Evolutionary conservation across 305 asterid species (phyloP).

Genomic region (Fraxinus sp.): DNA sequence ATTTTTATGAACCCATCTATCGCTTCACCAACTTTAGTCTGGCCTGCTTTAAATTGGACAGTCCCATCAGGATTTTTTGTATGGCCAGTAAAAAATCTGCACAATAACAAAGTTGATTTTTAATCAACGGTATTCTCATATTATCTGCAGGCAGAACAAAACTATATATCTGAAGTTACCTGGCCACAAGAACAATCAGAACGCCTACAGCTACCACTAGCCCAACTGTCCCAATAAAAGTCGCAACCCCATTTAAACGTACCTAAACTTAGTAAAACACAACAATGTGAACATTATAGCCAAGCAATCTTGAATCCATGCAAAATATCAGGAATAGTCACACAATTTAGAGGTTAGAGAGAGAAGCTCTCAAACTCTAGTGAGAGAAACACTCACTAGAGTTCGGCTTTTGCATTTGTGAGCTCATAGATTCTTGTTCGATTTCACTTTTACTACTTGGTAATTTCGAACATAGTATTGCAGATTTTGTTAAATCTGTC

Average conservation of each 20-base stretch:
- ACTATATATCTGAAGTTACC: constrained; percentile 41
- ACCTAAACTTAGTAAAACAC: constrained; percentile 48
- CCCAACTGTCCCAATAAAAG: constrained; percentile 88
- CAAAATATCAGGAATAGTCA: background rate
- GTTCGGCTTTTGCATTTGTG: background rate
- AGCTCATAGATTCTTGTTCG: background rate
- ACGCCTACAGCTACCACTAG: constrained; percentile 72
- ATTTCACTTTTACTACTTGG: background rate
- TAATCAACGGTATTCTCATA: background rate
- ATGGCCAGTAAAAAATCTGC: constrained; percentile 83
- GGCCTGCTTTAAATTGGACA: constrained; percentile 62
- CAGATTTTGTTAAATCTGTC: background rate
- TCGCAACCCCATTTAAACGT: constrained; percentile 89
- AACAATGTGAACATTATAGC: constrained; percentile 22
- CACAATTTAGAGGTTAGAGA: background rate
- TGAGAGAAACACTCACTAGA: background rate
- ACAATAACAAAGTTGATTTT: constrained; percentile 24
- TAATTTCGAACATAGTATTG: background rate
- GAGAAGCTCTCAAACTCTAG: background rate
- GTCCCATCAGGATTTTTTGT: constrained; percentile 56
- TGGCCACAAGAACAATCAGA: constrained; percentile 67
- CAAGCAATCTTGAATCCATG: constrained; percentile 5
- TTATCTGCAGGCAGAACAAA: constrained; percentile 5
- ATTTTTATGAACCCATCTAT: constrained; percentile 71
- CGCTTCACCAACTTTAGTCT: constrained; percentile 62